Percentiles rank a stretch among this genome's conserved stretches.
Conservation (phyloP, 306 rosid genomes). For the Quercus ilex region DNA sequence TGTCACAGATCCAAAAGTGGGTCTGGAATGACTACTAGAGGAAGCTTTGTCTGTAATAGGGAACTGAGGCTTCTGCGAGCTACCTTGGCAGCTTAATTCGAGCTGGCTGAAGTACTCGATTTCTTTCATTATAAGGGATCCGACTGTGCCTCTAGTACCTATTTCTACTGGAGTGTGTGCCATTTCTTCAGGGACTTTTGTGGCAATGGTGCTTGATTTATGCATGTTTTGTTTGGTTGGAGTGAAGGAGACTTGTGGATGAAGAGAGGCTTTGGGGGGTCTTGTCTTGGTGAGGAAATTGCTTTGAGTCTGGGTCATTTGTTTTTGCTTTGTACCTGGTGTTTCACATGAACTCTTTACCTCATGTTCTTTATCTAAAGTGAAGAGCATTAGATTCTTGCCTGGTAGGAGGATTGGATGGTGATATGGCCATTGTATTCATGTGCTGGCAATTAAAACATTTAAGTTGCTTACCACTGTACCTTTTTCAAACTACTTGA, state of each 20-base stretch:
- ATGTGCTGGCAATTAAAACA: conserved; percentile 53
- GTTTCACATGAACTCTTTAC: conserved; percentile 35
- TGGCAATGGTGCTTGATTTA: conserved; percentile 28
- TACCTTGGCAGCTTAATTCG: conserved; percentile 27
- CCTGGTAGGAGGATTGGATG: conserved; percentile 27
- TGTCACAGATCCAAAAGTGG: conserved; percentile 25
- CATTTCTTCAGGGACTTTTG: conserved; percentile 33
- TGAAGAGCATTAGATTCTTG: conserved; percentile 20
- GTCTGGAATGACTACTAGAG: conserved; percentile 38
- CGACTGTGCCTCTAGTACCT: conserved; percentile 66
- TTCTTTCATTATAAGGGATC: conserved; percentile 68
- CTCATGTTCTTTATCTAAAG: conserved; percentile 33
- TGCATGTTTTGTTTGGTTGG: conserved; percentile 38
- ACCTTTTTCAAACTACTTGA: conserved; percentile 20
- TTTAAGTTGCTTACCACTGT: conserved; percentile 29
- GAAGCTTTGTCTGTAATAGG: conserved; percentile 32
- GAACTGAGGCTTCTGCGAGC: conserved; percentile 31
- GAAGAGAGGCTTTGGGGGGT: conserved; percentile 38
- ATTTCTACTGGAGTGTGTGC: conserved; percentile 45
- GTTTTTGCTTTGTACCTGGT: conserved; percentile 27
- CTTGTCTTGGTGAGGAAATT: conserved; percentile 34
- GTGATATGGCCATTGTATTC: conserved; percentile 44
- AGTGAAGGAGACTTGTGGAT: conserved; percentile 37
- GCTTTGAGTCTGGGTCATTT: conserved; percentile 36
- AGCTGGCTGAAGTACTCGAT: conserved; percentile 54